Evolutionary conservation across 306 rosid species (phyloP), one percentile per base, ranked within the genome.

Genomic region (Lupinus albus): DNA sequence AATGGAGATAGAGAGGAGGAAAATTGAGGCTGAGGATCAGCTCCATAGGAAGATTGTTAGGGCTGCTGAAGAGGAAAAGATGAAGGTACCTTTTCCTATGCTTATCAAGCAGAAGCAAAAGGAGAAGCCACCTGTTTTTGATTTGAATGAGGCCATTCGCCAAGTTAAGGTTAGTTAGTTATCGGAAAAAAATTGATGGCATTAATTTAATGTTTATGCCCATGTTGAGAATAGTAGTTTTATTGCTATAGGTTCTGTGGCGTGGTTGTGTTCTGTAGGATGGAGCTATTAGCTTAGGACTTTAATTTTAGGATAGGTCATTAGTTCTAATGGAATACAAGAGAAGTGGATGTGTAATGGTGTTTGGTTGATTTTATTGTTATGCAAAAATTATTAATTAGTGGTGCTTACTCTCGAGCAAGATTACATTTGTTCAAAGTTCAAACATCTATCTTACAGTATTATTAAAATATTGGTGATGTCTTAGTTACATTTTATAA

Each of bases 81-180:
- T 78, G 76, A 71, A 32, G 67, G 88, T 82, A 8, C 96, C 99
- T 33, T 93, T 86, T 72, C 99, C 99, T 1, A 52, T 76, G 50
- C 67, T 85, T 64, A 74, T 93, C 6, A 86, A 78, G 72, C 89
- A 78, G n/a, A 85, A 83, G 76, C 84, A 80, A 67, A 90, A 86
- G 45, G 94, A 86, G 72, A 87, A 76, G 73, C 86, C 86, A 4
- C 71, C 84, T n/a, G 25, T 86, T 6, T 77, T 80, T 77, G 97
- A 93, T 77, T 83, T 93, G 82, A 6, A 53, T 44, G 99, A 93
- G 50, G 97, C 92, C 17, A 83, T 93, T 75, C 93, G 94, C 45
- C 84, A 71, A 76, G 92, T 93, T 69, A 93, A 88, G 99, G 99
- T 89, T 42, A 3, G 47, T 41, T 41, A 2, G 97, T 86, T 48